Conservation (phyloP, 305 asterid genomes). For the Fraxinus albicans region DNA sequence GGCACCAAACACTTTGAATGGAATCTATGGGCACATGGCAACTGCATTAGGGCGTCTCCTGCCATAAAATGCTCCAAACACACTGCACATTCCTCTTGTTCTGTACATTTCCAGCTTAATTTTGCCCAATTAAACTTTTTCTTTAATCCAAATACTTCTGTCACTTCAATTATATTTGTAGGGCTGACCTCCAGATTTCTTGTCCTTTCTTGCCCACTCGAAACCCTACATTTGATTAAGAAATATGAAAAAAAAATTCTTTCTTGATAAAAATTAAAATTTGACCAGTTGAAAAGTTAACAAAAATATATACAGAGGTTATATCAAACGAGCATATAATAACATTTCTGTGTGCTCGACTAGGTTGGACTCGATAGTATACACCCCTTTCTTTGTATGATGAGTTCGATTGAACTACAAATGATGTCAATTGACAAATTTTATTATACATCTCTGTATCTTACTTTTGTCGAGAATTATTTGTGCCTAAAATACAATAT, state of each 20-base stretch:
- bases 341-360: not conserved
- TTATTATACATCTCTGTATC: not conserved
- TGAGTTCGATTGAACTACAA: not conserved
- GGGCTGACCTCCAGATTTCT: conserved; percentile 23
- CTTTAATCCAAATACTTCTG: conserved; percentile 27
- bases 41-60: conserved; percentile 45
- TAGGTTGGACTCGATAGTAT: not conserved
- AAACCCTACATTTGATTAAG: conserved; percentile 8
- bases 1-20: conserved; percentile 61
- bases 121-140: conserved; percentile 42
- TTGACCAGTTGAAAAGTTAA: not conserved
- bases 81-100: conserved; percentile 62
- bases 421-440: not conserved
- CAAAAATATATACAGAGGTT: too few relatives aligned
- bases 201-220: conserved; percentile 9
- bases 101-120: conserved; percentile 51
- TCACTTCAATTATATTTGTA: not conserved
- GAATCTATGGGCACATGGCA: conserved; percentile 63
- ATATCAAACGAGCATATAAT: not conserved
- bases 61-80: conserved; percentile 55
- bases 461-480: not conserved
- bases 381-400: not conserved
- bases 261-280: too few relatives aligned
- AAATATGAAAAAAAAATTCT: not conserved
- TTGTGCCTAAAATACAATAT: not conserved